A percentile compares a stretch with the other conserved stretches of the same genome.
phyloP scores from a whole-genome alignment of 768 basidiomycete species.

The Boletus vinaceobasis region DNA sequence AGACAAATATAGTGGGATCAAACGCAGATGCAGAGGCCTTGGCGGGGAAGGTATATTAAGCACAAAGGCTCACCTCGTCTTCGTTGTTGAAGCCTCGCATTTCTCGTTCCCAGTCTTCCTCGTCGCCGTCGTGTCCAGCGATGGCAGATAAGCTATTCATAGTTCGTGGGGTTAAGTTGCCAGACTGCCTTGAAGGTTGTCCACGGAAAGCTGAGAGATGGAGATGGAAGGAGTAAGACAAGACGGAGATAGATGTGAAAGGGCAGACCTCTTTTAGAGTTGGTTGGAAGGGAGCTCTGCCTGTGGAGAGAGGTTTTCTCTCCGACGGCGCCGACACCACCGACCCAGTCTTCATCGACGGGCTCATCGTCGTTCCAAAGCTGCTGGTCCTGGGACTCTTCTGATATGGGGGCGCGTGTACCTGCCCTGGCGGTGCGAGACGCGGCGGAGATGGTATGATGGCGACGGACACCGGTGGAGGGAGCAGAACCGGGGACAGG shows the following conservation, averaged over 20 bases:
- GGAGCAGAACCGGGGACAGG: slow-evolving; percentile 37
- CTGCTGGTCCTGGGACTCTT: slow-evolving; percentile 58
- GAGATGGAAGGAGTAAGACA: slow-evolving; percentile 1
- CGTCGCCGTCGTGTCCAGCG: slow-evolving; percentile 82
- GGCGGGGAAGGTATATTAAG: neutral
- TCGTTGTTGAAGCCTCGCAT: slow-evolving; percentile 56
- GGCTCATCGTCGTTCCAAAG: slow-evolving; percentile 73
- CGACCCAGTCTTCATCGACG: slow-evolving; percentile 79
- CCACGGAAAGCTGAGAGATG: slow-evolving; percentile 47
- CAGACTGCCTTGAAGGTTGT: slow-evolving; percentile 48
- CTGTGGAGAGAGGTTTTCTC: slow-evolving; percentile 78
- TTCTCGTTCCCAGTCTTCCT: slow-evolving; percentile 81
- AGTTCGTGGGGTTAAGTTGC: slow-evolving; percentile 64
- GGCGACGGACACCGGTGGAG: slow-evolving; percentile 60
- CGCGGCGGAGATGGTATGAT: slow-evolving; percentile 79
- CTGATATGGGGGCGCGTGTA: slow-evolving; percentile 63
- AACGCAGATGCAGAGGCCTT: neutral
- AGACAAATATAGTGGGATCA: neutral
- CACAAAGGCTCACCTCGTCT: slow-evolving; percentile 53
- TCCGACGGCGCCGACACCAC: slow-evolving; percentile 77
- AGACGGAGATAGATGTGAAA: neutral
- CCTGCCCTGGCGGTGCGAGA: slow-evolving; percentile 60
- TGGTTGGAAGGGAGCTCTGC: slow-evolving; percentile 77
- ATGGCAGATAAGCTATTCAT: slow-evolving; percentile 84
- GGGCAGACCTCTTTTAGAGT: slow-evolving; percentile 67